Conservation (phyloP, 2,329 filamentous ascomycete genomes). For the Hymenoscyphus fructigenus region DNA sequence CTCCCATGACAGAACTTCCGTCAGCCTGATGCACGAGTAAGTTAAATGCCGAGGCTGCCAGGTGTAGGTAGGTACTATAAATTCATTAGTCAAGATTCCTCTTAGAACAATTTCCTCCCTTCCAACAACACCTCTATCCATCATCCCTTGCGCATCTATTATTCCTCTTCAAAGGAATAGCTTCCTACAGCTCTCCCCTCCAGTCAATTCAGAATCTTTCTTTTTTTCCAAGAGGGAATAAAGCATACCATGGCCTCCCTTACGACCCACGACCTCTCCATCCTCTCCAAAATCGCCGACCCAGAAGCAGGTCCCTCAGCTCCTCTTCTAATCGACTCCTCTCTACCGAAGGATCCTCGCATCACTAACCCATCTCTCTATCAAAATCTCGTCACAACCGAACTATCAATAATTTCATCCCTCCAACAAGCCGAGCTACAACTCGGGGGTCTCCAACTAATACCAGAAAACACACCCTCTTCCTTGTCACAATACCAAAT, state of each 20-base stretch:
- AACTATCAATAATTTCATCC: conserved; percentile 52
- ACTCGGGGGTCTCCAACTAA: conserved; percentile 41
- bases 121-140: not conserved
- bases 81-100: not conserved
- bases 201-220: no score
- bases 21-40: not conserved
- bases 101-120: not conserved
- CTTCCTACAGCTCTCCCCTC: not conserved
- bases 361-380: conserved; percentile 52
- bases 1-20: not conserved
- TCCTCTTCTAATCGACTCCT: conserved; percentile 52
- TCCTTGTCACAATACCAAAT: conserved; percentile 46
- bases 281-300: conserved; percentile 67
- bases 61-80: not conserved
- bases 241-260: conserved; percentile 38
- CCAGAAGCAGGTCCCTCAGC: conserved; percentile 60
- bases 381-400: conserved; percentile 48
- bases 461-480: conserved; percentile 35
- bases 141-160: not conserved
- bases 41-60: not conserved
- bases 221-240: not conserved
- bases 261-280: conserved; percentile 58
- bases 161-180: not conserved
- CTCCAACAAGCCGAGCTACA: conserved; percentile 57
- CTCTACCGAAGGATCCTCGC: conserved; percentile 55